Evolutionary conservation across 1,139 yeast genomes (phyloP).

Genomic region (Blastobotrys serpentis): DNA sequence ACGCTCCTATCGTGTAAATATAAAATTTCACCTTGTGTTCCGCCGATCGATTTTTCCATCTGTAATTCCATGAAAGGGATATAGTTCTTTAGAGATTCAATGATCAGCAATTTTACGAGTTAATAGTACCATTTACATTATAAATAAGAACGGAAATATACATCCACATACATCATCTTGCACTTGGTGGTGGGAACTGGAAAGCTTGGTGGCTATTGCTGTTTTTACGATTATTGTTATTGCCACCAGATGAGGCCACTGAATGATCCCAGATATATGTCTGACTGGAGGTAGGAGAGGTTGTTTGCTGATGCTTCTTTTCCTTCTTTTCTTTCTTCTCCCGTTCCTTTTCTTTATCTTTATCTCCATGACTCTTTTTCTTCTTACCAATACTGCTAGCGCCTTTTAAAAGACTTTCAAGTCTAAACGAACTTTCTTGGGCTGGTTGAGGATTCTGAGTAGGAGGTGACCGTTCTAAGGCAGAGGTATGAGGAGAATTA

Average conservation of each 20-base stretch:
- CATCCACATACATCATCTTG: not conserved
- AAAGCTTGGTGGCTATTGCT: constrained; percentile 6
- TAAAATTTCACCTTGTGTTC: too few species aligned
- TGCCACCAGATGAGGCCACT: not conserved
- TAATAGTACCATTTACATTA: not conserved
- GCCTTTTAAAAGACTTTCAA: constrained; percentile 35
- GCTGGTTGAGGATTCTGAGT: constrained; percentile 9
- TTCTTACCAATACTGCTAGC: constrained; percentile 31
- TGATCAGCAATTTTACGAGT: not conserved
- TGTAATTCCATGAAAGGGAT: too few species aligned
- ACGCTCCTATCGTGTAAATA: too few species aligned
- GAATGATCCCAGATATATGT: constrained; percentile 4
- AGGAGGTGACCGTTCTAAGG: not conserved
- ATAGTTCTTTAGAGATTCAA: too few species aligned
- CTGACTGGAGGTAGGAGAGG: constrained; percentile 13
- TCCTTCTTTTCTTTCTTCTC: constrained; percentile 20
- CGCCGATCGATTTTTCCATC: not conserved
- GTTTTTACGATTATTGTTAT: not conserved
- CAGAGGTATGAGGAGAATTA: not conserved
- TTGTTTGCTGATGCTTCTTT: constrained; percentile 9
- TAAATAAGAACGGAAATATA: not conserved
- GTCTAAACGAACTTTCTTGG: constrained; percentile 35
- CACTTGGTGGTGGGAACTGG: constrained; percentile 10
- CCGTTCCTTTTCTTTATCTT: constrained; percentile 18
- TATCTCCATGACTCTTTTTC: constrained; percentile 24